A percentile compares a stretch with the other conserved stretches of the same genome.
phyloP scores from a whole-genome alignment of 768 basidiomycete genomes.

The Tulasnella sp. region DNA sequence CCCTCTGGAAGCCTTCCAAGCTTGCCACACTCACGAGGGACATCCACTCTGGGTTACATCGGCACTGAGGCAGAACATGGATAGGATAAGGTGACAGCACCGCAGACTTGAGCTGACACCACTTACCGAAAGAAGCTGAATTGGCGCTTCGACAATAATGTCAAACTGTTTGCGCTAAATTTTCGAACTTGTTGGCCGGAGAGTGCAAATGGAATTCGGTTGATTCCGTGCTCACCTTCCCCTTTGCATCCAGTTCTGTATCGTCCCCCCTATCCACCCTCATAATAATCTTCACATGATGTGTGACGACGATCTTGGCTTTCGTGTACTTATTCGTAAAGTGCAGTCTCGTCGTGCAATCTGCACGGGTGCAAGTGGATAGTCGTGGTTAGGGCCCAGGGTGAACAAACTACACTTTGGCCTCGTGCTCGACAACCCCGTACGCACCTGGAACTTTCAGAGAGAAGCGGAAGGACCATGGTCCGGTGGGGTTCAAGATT shows the following conservation, averaged over 20 bases:
- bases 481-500: constrained; percentile 1
- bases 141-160: constrained; percentile 78
- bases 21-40: constrained; percentile 44
- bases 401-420: background rate
- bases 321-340: constrained; percentile 77
- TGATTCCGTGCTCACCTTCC: constrained; percentile 46
- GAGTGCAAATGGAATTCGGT: background rate
- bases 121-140: constrained; percentile 83
- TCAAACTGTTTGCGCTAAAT: constrained; percentile 66
- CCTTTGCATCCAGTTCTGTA: constrained; percentile 55
- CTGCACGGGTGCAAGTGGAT: constrained; percentile 18
- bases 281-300: constrained; percentile 76
- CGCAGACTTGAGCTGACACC: background rate
- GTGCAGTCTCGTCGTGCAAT: constrained; percentile 49
- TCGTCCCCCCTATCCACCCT: constrained; percentile 82
- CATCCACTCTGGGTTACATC: constrained; percentile 75
- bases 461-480: constrained; percentile 19
- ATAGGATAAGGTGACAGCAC: constrained; percentile 16
- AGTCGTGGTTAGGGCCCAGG: background rate
- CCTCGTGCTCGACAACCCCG: background rate
- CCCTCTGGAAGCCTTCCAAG: background rate
- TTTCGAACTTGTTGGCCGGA: background rate
- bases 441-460: constrained; percentile 21
- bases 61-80: constrained; percentile 51
- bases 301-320: constrained; percentile 70